These are phyloP conservation scores for Nemania diffusa DNA, from an alignment of 2,329 filamentous ascomycete genomes.

Conservation along the genomic window DNA sequence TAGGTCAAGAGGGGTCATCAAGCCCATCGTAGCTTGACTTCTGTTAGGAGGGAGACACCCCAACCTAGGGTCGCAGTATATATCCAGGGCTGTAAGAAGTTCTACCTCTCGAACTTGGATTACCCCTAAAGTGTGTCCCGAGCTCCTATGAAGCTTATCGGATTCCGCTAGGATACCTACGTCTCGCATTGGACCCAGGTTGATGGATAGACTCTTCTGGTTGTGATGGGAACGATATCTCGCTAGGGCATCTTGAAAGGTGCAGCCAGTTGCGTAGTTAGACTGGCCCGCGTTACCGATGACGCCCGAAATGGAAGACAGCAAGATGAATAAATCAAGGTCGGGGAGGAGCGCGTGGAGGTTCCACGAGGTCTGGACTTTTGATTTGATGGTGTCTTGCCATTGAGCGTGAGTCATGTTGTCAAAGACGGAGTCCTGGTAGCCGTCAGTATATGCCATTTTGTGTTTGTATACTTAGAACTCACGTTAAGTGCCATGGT, in stretches of 20 bases:
- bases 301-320: slow-evolving; percentile 31
- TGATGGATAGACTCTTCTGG: slow-evolving; percentile 21
- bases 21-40: slow-evolving; percentile 25
- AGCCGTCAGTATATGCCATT: neutral
- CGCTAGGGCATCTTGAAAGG: slow-evolving; percentile 35
- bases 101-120: slow-evolving; percentile 36
- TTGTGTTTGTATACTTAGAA: neutral
- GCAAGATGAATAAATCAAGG: slow-evolving; percentile 37
- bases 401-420: slow-evolving; percentile 35
- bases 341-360: slow-evolving; percentile 27
- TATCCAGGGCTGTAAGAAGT: slow-evolving; percentile 38
- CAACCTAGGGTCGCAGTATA: slow-evolving; percentile 35
- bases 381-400: slow-evolving; percentile 25
- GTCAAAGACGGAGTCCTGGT: slow-evolving; percentile 24
- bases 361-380: slow-evolving; percentile 33
- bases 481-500: slow-evolving; percentile 52
- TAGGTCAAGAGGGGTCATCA: slow-evolving; percentile 15
- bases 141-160: neutral
- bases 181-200: slow-evolving; percentile 29
- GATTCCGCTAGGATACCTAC: slow-evolving; percentile 33
- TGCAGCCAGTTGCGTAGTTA: slow-evolving; percentile 34
- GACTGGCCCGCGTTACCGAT: slow-evolving; percentile 16
- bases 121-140: neutral
- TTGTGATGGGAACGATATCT: neutral
- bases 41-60: neutral